Evolutionary conservation across 305 asterid species (phyloP), one percentile per base, ranked within the genome.

Genomic region (Salvia sclarea): DNA sequence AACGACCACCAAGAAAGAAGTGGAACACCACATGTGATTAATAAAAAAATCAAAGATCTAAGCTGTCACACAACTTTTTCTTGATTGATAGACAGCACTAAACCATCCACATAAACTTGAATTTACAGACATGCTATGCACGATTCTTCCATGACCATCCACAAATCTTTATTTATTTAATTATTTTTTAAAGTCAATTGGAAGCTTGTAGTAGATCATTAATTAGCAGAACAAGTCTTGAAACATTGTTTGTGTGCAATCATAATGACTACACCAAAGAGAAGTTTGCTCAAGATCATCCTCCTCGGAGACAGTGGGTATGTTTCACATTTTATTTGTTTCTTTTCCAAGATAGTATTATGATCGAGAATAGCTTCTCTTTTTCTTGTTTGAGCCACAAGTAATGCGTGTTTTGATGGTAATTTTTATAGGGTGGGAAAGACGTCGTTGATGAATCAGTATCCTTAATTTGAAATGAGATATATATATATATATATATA

Each of bases 251-350:
- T 12, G 13, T 18, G 6, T 10, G 38, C 44, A 28, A 25, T 28
- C n/a, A n/a, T n/a, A 43, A 79, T 80, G 82, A 56, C 70, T n/a
- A 75, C 49, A 72, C 81, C 84, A 4, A 74, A 60, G 49, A 74
- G 86, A 80, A 82, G 85, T 62, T 78, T 86, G 86, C 85, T 84
- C 74, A 86, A 86, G 80, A 79, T 86, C 83, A 86, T 86, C 75
- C 85, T 86, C 74, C 87, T 84, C 37, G 92, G 92, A 38, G 92
- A 86, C 72, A 83, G 92, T 52, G 92, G 92, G 92, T 86, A 66
- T 12, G 79, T 28, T 31, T 43, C 5, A 33, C 35, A 17, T 14
- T 28, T 38, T 64, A 7, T 18, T 28, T 28, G 2, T 3, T 28
- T 28, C 5, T 17, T 17, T 44, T 62, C 9, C 57, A 13, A 16